Evolutionary conservation across 2,329 filamentous ascomycete species (phyloP), one percentile per base, ranked within the genome.

Genomic region (Pseudogymnoascus sp.): DNA sequence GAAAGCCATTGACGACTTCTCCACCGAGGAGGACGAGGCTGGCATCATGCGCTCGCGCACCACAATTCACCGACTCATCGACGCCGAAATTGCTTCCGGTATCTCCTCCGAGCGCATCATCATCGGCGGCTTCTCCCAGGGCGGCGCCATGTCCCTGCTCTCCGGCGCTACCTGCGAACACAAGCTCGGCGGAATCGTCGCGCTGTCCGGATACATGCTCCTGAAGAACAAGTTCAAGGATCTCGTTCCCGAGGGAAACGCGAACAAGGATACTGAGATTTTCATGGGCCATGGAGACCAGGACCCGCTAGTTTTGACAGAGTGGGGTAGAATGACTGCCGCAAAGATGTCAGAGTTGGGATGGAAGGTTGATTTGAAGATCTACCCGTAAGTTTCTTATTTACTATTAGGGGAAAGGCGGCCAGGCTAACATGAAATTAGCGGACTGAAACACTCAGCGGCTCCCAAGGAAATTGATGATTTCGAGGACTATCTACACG

Each of bases 121-220:
- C 16, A 78, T 97, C 5, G 93, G 90, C 36, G 90, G 90, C 42
- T 95, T 93, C 80, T 90, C 86, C 23, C 86, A 97, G 76, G 93
- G 93, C 64, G 93, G 91, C 61, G 92, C 92, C 63, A 91, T 97
- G 81, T 86, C 91, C 18, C 76, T 97, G 40, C 85, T 97, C 71
- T 82, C 89, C 0, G 93, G 91, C 4, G 77, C 96, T 44, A 96
- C 92, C 4, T 77, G 78, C 64, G 81, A 82, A 53, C 81, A 84
- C 69, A 91, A 91, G 76, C 80, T 97, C 14, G 93, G 86, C n/a
- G 93, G 93, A 66, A 89, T 97, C 67, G 88, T 97, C 66, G 91
- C 88, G 6, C 77, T 97, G 66, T 95, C 90, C 11, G 89, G 86
- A 70, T 97, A 96, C 76, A 77, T 97, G 69, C 81, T 91, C 18